Percentiles rank a stretch among this genome's conserved stretches.
phyloP scores from a whole-genome alignment of 352 stramenopile species.

The Globisporangium viniferum region DNA sequence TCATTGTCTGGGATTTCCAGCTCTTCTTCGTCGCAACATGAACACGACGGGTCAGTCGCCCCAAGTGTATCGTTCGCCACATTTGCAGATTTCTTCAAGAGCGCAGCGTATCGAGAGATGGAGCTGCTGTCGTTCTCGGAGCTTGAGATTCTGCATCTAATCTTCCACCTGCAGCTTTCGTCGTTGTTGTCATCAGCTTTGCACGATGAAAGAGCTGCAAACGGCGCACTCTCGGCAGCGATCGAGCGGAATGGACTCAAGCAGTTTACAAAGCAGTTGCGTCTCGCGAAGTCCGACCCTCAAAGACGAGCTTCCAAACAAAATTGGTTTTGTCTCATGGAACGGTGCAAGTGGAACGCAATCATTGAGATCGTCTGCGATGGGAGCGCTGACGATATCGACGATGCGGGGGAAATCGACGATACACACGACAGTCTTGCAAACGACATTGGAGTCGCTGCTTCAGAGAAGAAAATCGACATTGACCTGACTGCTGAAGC shows the following conservation, averaged over 20 bases:
- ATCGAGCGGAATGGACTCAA: conserved; percentile 3
- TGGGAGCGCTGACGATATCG: neutral
- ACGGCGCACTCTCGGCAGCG: neutral
- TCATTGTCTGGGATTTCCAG: neutral
- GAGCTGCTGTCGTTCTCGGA: conserved; percentile 12
- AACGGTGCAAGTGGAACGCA: conserved; percentile 9
- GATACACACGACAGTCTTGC: conserved; percentile 8
- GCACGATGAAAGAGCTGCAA: neutral
- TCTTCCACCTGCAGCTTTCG: conserved; percentile 21
- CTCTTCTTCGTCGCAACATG: neutral
- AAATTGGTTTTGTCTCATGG: conserved; percentile 12
- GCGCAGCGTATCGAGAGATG: neutral
- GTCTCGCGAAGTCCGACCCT: conserved; percentile 1
- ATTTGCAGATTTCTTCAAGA: conserved; percentile 23
- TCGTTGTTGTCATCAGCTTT: neutral
- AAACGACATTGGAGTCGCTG: conserved; percentile 3
- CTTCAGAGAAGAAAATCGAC: neutral
- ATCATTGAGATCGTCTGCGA: conserved; percentile 9
- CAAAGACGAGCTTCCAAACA: neutral
- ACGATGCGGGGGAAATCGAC: neutral
- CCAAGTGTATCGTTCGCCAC: conserved; percentile 18
- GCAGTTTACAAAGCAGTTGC: conserved; percentile 13
- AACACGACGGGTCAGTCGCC: neutral
- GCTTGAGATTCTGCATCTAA: conserved; percentile 23
- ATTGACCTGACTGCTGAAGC: neutral